Percentiles rank a stretch among this genome's conserved stretches.
These are phyloP conservation scores for Naganishia vishniacii DNA, from an alignment of 768 basidiomycete species.

Conservation along the genomic window DNA sequence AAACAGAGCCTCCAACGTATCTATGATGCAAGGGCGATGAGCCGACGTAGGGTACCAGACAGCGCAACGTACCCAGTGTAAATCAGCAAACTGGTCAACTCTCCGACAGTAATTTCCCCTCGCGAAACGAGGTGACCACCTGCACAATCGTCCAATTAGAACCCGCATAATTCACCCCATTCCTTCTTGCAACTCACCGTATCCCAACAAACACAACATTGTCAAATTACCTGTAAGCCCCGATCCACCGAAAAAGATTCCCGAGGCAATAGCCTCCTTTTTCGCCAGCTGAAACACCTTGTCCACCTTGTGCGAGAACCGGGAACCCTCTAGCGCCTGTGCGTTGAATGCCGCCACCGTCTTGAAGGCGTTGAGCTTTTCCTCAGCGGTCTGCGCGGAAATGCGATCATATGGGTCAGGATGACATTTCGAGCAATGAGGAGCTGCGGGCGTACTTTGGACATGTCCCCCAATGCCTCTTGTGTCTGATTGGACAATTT, in stretches of 20 bases:
- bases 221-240: slow-evolving; percentile 91
- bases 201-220: slow-evolving; percentile 77
- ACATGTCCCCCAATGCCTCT: slow-evolving; percentile 93
- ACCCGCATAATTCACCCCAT: not conserved
- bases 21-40: slow-evolving; percentile 18
- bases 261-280: slow-evolving; percentile 82
- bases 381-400: slow-evolving; percentile 65
- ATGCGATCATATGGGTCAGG: not conserved
- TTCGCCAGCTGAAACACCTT: slow-evolving; percentile 67
- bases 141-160: slow-evolving; percentile 39
- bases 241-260: slow-evolving; percentile 75
- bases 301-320: slow-evolving; percentile 62
- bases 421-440: too few species aligned
- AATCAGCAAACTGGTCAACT: slow-evolving; percentile 77
- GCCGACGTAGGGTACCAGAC: slow-evolving; percentile 1
- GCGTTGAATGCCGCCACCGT: slow-evolving; percentile 53
- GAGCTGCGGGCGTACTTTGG: slow-evolving; percentile 53
- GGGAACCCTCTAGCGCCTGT: slow-evolving; percentile 64
- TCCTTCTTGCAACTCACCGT: slow-evolving; percentile 57
- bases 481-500: slow-evolving; percentile 85
- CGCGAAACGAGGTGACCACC: slow-evolving; percentile 84
- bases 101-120: slow-evolving; percentile 84
- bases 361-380: slow-evolving; percentile 89
- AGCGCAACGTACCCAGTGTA: slow-evolving; percentile 74
- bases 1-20: slow-evolving; percentile 49